These are phyloP conservation scores for Aspergillus brasiliensis DNA, from an alignment of 2,329 filamentous ascomycete genomes.

Conservation along the genomic window DNA sequence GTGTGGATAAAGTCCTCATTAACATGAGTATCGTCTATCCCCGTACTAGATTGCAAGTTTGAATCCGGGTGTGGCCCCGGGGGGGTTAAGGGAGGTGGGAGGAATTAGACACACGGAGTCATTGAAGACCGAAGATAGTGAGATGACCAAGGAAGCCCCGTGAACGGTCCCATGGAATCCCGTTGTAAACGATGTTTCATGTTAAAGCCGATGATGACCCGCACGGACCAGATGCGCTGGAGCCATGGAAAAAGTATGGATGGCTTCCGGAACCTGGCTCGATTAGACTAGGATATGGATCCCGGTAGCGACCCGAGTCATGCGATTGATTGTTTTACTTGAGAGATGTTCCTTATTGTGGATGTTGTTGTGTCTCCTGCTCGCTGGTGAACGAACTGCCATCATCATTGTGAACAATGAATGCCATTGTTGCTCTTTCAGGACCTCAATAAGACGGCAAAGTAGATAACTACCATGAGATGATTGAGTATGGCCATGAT, in stretches of 20 bases:
- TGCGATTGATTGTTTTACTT: no score
- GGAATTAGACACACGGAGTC: neutral
- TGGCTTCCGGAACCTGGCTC: slow-evolving; percentile 9
- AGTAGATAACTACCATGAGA: no score
- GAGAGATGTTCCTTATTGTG: no score
- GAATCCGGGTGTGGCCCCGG: neutral
- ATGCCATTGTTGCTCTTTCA: no score
- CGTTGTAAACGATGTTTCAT: slow-evolving; percentile 21
- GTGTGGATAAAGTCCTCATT: neutral
- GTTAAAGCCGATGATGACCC: slow-evolving; percentile 14
- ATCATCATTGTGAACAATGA: no score
- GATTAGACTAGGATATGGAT: neutral
- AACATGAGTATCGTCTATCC: neutral
- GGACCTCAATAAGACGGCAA: no score
- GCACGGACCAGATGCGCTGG: slow-evolving; percentile 19
- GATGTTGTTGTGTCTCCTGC: no score
- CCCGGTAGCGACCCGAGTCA: no score
- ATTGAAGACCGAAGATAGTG: neutral
- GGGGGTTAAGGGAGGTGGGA: neutral
- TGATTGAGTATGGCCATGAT: neutral
- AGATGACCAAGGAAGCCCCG: neutral
- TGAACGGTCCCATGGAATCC: slow-evolving; percentile 10
- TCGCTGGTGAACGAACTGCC: no score
- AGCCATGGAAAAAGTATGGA: slow-evolving; percentile 1
- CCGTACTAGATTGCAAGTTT: neutral